Evolutionary conservation across 2,329 filamentous ascomycete genomes (phyloP), one percentile per base, ranked within the genome.

Genomic region (Aspergillus hiratsukae): DNA sequence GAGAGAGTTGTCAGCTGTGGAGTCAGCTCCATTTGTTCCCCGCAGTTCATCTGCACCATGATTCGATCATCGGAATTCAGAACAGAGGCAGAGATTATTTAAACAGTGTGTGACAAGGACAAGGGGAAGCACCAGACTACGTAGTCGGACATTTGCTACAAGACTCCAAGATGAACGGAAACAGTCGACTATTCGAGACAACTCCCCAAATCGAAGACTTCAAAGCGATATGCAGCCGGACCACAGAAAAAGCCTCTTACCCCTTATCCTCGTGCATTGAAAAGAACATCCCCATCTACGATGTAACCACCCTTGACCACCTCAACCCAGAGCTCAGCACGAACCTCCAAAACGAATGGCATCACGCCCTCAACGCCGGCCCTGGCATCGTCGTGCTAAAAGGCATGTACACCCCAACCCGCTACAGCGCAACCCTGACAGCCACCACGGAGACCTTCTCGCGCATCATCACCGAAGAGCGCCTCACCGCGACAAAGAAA

Each of bases 331-430:
- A 61, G 1, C 63, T 68, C n/a, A 64, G 72, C 28, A 59, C 70
- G 17, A 63, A 68, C 3, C 76, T 86, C 2, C 82, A 86, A 66
- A 79, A 86, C 60, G 84, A 87, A 72, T 83, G 83, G 79, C 80
- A 85, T 62, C 76, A 82, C 57, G 77, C 83, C 54, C 78, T 87
- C 2, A 74, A 78, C 54, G 72, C 75, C 1, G 84, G 84, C 0
- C 82, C 85, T 0, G 84, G 85, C 4, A 82, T 87, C 14, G 80
- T 85, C 59, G 79, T 85, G n/a, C 75, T 83, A 3, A 78, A 81
- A 51, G 71, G 74, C 52, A 79, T 87, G 64, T 81, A 80, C 70
- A 19, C 57, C 19, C 70, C 71, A n/a, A 63, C 79, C 56, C 61
- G 61, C 2, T 66, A 68, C 57, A 21, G 46, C 10, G 2, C 55